Conservation (phyloP, 257 asterid species). For the Leonotis leonurus region DNA sequence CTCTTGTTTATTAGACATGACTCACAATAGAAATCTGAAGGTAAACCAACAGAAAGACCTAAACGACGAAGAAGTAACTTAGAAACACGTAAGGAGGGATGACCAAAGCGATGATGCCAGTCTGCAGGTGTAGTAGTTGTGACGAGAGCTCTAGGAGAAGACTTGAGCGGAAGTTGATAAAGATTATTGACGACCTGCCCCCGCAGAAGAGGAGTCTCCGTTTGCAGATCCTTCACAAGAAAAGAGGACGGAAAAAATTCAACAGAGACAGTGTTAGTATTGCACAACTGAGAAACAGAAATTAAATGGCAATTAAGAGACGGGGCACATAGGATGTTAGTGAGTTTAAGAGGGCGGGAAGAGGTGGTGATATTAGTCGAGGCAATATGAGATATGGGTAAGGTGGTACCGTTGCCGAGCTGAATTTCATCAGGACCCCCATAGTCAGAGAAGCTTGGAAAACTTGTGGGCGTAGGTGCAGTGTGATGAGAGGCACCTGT, state of each 20-base stretch:
- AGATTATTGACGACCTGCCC: too few species aligned
- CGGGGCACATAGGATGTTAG: background rate
- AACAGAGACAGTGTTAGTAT: background rate
- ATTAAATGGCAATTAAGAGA: background rate
- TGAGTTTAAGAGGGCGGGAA: background rate
- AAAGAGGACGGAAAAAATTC: too few species aligned
- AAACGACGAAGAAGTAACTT: too few species aligned
- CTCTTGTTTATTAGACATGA: too few species aligned
- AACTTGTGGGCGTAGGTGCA: background rate
- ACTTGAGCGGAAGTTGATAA: too few species aligned
- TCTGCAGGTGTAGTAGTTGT: too few species aligned
- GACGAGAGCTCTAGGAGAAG: too few species aligned
- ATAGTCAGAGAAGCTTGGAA: background rate
- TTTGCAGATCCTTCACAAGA: background rate
- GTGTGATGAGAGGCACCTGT: background rate
- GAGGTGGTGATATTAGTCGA: background rate
- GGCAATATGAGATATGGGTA: background rate
- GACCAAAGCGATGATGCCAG: too few species aligned
- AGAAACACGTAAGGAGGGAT: too few species aligned
- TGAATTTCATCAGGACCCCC: background rate
- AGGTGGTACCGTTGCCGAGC: background rate
- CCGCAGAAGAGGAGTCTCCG: too few species aligned
- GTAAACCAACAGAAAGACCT: too few species aligned
- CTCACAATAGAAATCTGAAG: too few species aligned
- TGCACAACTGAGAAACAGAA: background rate